phyloP scores from a whole-genome alignment of 2,329 filamentous ascomycete species.

The Immersiporthe knoxdaviesiana region DNA sequence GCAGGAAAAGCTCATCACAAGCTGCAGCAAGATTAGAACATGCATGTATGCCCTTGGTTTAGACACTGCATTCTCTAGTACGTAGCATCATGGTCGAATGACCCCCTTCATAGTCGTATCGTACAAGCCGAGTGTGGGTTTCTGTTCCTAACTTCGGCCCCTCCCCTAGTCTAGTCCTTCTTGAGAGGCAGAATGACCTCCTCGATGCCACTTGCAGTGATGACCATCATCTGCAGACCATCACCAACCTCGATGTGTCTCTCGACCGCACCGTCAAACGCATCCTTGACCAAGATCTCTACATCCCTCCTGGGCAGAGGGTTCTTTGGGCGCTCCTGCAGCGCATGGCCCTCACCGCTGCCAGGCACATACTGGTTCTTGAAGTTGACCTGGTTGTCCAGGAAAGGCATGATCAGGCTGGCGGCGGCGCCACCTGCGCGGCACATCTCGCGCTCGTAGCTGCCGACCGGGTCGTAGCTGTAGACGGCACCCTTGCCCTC shows the following conservation, averaged over 20 bases:
- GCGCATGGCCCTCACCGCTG: conserved; percentile 79
- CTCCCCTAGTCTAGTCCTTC: conserved; percentile 76
- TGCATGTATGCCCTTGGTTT: neutral
- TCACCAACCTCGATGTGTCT: conserved; percentile 99
- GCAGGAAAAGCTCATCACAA: neutral
- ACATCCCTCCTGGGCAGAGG: conserved; percentile 75
- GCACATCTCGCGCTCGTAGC: conserved; percentile 96
- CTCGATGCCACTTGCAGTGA: conserved; percentile 85
- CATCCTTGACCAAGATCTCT: conserved; percentile 90
- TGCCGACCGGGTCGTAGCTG: conserved; percentile 96
- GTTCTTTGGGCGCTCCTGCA: conserved; percentile 71
- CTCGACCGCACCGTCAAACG: conserved; percentile 97
- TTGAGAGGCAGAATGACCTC: conserved; percentile 85
- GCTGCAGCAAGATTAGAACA: neutral
- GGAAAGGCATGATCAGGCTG: conserved; percentile 96
- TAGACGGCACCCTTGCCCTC: conserved; percentile 93
- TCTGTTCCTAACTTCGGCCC: neutral
- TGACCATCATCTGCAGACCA: conserved; percentile 91
- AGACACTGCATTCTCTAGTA: conserved; percentile 19
- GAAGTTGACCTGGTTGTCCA: conserved; percentile 99
- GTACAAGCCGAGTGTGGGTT: conserved; percentile 37
- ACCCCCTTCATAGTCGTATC: conserved; percentile 33
- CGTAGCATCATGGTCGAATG: conserved; percentile 20
- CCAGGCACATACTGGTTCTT: conserved; percentile 97
- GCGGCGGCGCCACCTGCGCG: conserved; percentile 89